Base-by-base conservation (phyloP, 306 rosid species). In the Potentilla sterilis region DNA sequence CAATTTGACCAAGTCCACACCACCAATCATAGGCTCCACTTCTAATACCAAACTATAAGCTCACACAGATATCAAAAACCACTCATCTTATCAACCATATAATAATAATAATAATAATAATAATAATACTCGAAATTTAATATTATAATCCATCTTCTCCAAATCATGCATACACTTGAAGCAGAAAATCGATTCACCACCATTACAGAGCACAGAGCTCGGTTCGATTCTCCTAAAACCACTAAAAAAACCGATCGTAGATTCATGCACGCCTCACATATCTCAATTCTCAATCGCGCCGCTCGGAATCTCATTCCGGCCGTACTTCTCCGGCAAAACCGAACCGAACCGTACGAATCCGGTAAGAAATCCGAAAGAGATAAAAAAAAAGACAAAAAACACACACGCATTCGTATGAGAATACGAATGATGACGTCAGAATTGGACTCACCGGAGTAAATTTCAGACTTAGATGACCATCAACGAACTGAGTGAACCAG, bases 391-490 rank as follows among this genome's bases (percentile, higher is more conserved):
- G 12, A n/a, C 3, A 28, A 28, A 28, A 43, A 3, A 79, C 18
- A n/a, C 3, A 79, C 1, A 55, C 1, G 18, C 19, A 0, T 0
- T 7, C 2, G 11, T 4, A 46, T 9, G 65, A 3, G 44, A 54
- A 35, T 15, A 43, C 34, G 69, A 7, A 52, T 13, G 6, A 22
- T 7, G 0, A 34, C 51, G 18, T 55, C 64, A n/a, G 48, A 70
- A 48, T 22, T 41, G 13, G 68, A 28, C 55, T 72, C 63, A 83
- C 79, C 77, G 41, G 46, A 9, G 63, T 2, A 72, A 59, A 69
- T 42, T 41, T 34, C 40, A 13, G 78, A 48, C 6, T 80, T 81
- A 76, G 85, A 83, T 75, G 81, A 76, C 70, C 85, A 74, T 83
- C 82, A 83, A 86, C 78, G 19, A 73, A 10, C 76, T 4, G 42